A percentile compares a stretch with the other conserved stretches of the same genome.
phyloP scores from a whole-genome alignment of 257 asterid genomes.

The Penstemon newberryi region DNA sequence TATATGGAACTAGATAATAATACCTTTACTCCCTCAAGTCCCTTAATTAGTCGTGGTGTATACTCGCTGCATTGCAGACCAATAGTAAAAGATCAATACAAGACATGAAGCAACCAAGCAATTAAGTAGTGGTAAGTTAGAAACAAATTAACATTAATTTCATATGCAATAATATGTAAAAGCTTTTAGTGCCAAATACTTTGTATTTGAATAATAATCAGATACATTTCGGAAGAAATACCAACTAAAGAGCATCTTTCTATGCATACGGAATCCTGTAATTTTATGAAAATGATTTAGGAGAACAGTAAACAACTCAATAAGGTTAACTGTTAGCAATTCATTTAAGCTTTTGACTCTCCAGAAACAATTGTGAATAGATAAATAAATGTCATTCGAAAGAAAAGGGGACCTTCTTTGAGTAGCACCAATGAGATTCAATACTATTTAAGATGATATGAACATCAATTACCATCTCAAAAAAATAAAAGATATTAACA shows the following conservation, averaged over 20 bases:
- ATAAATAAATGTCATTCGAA: too few species aligned
- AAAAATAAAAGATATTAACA: too few species aligned
- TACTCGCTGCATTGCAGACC: conserved; percentile 62
- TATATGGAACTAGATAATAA: conserved; percentile 4
- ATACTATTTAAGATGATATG: too few species aligned
- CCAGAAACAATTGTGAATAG: too few species aligned
- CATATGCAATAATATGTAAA: background rate
- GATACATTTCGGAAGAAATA: background rate
- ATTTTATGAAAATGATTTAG: too few species aligned
- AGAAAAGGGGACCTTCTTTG: too few species aligned
- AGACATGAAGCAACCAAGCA: background rate
- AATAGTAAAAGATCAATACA: conserved; percentile 26
- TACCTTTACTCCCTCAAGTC: conserved; percentile 86
- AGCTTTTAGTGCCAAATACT: background rate
- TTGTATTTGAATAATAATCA: conserved; percentile 15
- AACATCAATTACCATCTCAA: too few species aligned
- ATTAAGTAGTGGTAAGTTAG: background rate
- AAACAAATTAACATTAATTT: background rate
- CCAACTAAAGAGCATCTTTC: background rate
- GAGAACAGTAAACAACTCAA: too few species aligned
- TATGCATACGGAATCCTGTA: background rate
- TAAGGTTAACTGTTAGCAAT: too few species aligned
- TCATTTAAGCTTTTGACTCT: too few species aligned
- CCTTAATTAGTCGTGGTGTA: conserved; percentile 85
- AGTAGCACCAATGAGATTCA: too few species aligned